These are phyloP conservation scores for Nadsonia commutata DNA, from an alignment of 1,139 yeast species.

Conservation along the genomic window DNA sequence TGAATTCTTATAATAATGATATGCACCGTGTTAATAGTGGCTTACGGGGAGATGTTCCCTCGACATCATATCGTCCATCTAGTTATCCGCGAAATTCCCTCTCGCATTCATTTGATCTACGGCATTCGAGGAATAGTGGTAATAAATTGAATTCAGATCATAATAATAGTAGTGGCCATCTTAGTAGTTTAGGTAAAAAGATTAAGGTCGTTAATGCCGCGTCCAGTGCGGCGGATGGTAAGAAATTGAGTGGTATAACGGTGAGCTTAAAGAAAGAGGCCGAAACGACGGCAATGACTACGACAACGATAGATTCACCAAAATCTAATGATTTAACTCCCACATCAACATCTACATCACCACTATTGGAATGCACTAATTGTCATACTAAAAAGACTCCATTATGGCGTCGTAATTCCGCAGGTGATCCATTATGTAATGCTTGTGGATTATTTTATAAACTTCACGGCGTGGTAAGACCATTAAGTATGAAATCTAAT, in stretches of 20 bases:
- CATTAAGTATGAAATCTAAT: conserved; percentile 79
- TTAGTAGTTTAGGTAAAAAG: background rate
- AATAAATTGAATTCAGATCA: background rate
- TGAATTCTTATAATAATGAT: too few relatives aligned
- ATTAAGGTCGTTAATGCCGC: background rate
- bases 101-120: background rate
- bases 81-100: background rate
- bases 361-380: conserved; percentile 44
- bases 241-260: too few relatives aligned
- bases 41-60: background rate
- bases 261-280: too few relatives aligned
- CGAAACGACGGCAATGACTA: too few relatives aligned
- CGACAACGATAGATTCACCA: too few relatives aligned
- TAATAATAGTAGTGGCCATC: background rate
- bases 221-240: too few relatives aligned
- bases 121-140: background rate
- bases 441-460: conserved; percentile 90
- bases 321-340: too few relatives aligned
- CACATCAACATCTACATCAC: too few relatives aligned
- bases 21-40: background rate
- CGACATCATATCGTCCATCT: background rate
- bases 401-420: conserved; percentile 85
- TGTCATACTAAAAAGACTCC: conserved; percentile 92
- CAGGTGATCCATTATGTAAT: conserved; percentile 85
- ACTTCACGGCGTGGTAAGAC: conserved; percentile 87